Conservation (phyloP, 371 early-diverging fungal genomes). For the Fennellomyces sp. region DNA sequence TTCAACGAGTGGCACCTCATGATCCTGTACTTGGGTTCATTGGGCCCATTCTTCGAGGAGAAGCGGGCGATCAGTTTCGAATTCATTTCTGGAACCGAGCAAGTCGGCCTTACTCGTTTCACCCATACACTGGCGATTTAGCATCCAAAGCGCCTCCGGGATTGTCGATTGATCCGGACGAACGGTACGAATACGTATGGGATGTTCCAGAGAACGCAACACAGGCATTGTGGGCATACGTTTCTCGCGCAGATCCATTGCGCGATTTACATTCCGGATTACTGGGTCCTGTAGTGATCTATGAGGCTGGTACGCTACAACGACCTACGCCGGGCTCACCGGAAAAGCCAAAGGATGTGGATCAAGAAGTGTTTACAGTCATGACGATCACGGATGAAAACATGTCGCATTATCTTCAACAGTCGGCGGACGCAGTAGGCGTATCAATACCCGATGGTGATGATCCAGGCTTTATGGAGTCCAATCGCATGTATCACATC, state of each 20-base stretch:
- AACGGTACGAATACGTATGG: slow-evolving; percentile 48
- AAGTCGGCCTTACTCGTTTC: slow-evolving; percentile 42
- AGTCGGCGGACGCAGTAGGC: slow-evolving; percentile 34
- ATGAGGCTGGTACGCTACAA: slow-evolving; percentile 33
- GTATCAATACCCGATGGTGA: slow-evolving; percentile 11
- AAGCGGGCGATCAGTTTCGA: slow-evolving; percentile 50
- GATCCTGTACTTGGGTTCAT: slow-evolving; percentile 43
- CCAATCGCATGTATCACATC: slow-evolving; percentile 54
- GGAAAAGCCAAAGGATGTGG: slow-evolving; percentile 26
- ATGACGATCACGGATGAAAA: slow-evolving; percentile 52
- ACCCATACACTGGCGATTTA: slow-evolving; percentile 36
- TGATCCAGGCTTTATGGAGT: slow-evolving; percentile 39
- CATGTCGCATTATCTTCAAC: slow-evolving; percentile 35
- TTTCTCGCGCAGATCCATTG: slow-evolving; percentile 34
- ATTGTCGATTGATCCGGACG: slow-evolving; percentile 31
- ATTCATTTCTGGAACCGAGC: slow-evolving; percentile 49
- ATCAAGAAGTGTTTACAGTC: slow-evolving; percentile 45
- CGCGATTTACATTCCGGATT: slow-evolving; percentile 49
- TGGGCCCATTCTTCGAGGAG: slow-evolving; percentile 56
- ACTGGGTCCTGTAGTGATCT: slow-evolving; percentile 51
- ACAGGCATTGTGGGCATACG: slow-evolving; percentile 46
- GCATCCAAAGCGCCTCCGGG: slow-evolving; percentile 21
- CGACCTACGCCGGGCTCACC: slow-evolving; percentile 30
- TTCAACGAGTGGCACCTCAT: slow-evolving; percentile 27
- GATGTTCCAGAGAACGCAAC: slow-evolving; percentile 34